phyloP scores from a whole-genome alignment of 768 basidiomycete species.

The Cubamyces lactineus region DNA sequence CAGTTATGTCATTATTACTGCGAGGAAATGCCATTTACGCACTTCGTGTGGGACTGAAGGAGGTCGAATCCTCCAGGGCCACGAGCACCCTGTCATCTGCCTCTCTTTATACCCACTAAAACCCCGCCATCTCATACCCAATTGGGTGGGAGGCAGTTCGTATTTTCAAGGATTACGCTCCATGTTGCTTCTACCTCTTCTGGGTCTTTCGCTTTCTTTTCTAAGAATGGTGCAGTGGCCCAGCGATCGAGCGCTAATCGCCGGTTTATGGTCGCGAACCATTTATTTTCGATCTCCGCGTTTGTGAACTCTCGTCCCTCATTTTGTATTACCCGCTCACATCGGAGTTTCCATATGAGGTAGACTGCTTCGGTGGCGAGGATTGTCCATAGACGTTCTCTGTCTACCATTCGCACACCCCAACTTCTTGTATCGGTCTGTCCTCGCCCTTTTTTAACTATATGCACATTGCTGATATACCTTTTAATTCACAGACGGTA shows the following conservation, averaged over 20 bases:
- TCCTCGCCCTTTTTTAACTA: no score
- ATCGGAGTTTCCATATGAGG: constrained; percentile 15
- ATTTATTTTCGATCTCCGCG: background rate
- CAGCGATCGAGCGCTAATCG: background rate
- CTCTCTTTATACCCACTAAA: constrained; percentile 13
- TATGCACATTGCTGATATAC: no score
- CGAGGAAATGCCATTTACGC: constrained; percentile 19
- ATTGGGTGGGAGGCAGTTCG: background rate
- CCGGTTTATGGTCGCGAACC: background rate
- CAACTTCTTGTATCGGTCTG: no score
- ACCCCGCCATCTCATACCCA: constrained; percentile 7
- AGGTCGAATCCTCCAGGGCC: background rate
- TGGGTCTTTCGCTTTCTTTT: background rate
- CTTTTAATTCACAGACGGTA: no score
- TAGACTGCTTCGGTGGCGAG: background rate
- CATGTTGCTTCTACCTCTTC: background rate
- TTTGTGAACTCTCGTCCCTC: background rate
- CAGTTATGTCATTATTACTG: background rate
- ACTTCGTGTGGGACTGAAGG: constrained; percentile 15
- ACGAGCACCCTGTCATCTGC: background rate
- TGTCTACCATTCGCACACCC: no score
- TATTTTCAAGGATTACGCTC: background rate
- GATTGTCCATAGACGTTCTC: background rate
- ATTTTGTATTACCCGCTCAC: constrained; percentile 3
- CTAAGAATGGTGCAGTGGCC: background rate